A percentile compares a stretch with the other conserved stretches of the same genome.
These are phyloP conservation scores for Boletus barrowsii DNA, from an alignment of 768 basidiomycete species.

Conservation along the genomic window DNA sequence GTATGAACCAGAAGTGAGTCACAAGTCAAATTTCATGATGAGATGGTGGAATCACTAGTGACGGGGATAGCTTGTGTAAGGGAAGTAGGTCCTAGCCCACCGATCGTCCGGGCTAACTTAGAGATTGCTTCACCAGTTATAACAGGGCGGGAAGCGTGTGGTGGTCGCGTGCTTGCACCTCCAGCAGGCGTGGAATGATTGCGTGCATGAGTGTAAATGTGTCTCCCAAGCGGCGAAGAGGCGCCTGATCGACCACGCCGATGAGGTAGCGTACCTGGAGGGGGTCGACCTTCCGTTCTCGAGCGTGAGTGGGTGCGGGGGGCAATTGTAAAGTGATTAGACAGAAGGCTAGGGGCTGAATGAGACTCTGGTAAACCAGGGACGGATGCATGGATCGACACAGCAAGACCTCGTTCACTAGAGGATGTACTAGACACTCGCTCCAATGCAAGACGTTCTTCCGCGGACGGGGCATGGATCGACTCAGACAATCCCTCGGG, in stretches of 20 bases:
- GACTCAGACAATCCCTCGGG: slow-evolving; percentile 25
- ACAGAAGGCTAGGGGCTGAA: slow-evolving; percentile 35
- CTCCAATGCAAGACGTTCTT: slow-evolving; percentile 19
- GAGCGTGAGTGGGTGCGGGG: slow-evolving; percentile 48
- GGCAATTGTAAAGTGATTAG: slow-evolving; percentile 31
- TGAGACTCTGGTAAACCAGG: slow-evolving; percentile 34
- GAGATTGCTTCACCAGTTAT: slow-evolving; percentile 73
- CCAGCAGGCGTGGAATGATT: slow-evolving; percentile 62
- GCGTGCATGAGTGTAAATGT: slow-evolving; percentile 41
- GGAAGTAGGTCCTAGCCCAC: slow-evolving; percentile 29
- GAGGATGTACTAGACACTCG: slow-evolving; percentile 18
- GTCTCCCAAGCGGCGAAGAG: slow-evolving; percentile 41
- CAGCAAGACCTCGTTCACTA: slow-evolving; percentile 37
- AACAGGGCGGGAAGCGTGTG: slow-evolving; percentile 57
- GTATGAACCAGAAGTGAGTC: slow-evolving; percentile 10
- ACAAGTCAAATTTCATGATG: slow-evolving; percentile 15
- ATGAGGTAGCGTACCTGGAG: slow-evolving; percentile 20
- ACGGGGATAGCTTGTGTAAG: slow-evolving; percentile 27
- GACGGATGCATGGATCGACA: slow-evolving; percentile 58
- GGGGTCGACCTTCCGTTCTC: slow-evolving; percentile 51
- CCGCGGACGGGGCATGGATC: slow-evolving; percentile 22
- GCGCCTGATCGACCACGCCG: slow-evolving; percentile 43
- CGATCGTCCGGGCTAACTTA: slow-evolving; percentile 60
- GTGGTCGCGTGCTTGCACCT: slow-evolving; percentile 36
- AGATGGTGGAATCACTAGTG: slow-evolving; percentile 27